A percentile compares a stretch with the other conserved stretches of the same genome.
Conservation (phyloP, 352 stramenopile species). For the Aphanomyces astaci region DNA sequence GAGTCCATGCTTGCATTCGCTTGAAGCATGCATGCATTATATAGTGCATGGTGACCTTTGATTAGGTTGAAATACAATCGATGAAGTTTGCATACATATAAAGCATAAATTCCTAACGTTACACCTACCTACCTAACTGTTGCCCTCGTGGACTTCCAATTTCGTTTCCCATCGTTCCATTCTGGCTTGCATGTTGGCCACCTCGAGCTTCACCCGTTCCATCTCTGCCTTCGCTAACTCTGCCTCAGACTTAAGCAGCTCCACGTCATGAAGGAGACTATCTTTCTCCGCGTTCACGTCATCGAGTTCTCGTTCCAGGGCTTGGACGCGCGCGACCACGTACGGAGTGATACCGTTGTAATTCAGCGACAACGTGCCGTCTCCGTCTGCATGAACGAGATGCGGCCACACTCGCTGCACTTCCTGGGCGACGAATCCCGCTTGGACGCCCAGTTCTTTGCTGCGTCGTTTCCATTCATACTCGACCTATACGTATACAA, state of each 20-base stretch:
- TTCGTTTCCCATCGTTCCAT: background rate
- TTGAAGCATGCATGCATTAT: too few species aligned
- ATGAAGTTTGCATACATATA: too few species aligned
- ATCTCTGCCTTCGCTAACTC: background rate
- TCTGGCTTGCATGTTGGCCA: background rate
- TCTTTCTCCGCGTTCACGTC: background rate
- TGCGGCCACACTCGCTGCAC: background rate
- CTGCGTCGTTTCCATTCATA: slow-evolving; percentile 5
- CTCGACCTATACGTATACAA: slow-evolving; percentile 1
- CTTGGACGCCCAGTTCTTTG: background rate
- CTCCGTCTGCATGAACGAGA: background rate
- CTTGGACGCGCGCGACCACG: background rate
- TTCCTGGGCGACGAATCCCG: slow-evolving; percentile 10
- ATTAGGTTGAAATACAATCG: too few species aligned
- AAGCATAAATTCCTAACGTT: too few species aligned
- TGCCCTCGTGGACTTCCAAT: background rate
- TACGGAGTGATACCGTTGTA: slow-evolving; percentile 10
- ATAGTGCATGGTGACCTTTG: too few species aligned
- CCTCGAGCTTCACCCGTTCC: background rate
- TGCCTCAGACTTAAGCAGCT: background rate
- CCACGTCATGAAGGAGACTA: background rate
- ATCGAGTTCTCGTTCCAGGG: background rate
- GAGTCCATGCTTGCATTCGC: too few species aligned
- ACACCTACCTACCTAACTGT: too few species aligned
- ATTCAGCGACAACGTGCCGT: slow-evolving; percentile 4